Base-by-base conservation (phyloP, 2,329 filamentous ascomycete species). In the Zasmidium cellare region DNA sequence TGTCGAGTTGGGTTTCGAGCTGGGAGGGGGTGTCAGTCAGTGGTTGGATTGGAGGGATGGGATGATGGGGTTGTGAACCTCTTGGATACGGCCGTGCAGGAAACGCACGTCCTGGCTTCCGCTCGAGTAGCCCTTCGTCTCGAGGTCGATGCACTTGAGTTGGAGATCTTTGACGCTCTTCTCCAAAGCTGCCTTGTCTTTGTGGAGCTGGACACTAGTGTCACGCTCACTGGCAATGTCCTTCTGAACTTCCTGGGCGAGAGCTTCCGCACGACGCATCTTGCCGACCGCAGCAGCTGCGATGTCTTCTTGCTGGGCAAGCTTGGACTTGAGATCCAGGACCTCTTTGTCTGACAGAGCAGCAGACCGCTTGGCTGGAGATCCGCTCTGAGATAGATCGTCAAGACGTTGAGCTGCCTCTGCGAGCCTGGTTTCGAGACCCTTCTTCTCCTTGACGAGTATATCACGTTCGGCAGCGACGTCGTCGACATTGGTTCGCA, bases 111-210 rank as follows among this genome's bases (percentile, higher is more conserved):
- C 93, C 69, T 96, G 91, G 74, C 92, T 96, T 22, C 90, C 90
- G 64, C 88, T 96, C 19, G 92, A 94, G 77, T 96, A 97, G 53
- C 92, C 92, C 80, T 97, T 97, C 46, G 94, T 97, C 78, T 99
- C 93, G 9, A 97, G 82, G 72, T 97, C 94, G 53, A 99, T 88
- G 56, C 96, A 85, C 70, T 87, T 87, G 53, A 97, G 84, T 75
- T 97, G 93, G 23, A 93, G 82, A 74, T 99, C 93, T 74, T 92
- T 96, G 51, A 96, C 80, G 55, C 84, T 86, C 80, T 96, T 97
- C 78, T 97, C 94, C 45, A 99, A 79, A 0, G 84, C 84, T 2
- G 90, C 90, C 78, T 97, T 97, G 65, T 96, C 91, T 72, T 92
- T 92, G 74, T 94, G 91, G 55, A 97, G 80, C 65, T 89, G 85